phyloP scores from a whole-genome alignment of 2,329 filamentous ascomycete genomes.

The Tolypocladium album region DNA sequence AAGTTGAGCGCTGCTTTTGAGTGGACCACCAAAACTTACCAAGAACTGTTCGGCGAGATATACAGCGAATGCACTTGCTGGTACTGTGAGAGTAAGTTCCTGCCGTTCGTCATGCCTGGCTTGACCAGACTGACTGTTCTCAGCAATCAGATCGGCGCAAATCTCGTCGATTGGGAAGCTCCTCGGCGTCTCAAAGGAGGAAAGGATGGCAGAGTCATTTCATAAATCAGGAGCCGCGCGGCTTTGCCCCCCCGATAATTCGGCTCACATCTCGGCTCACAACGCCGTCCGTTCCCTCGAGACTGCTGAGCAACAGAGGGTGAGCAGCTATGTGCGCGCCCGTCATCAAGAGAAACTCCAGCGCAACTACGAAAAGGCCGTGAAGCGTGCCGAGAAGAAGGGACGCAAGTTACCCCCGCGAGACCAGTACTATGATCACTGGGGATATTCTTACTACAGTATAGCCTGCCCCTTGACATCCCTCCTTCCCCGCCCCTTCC shows the following conservation, averaged over 20 bases:
- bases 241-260: slow-evolving; percentile 43
- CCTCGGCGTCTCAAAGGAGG: slow-evolving; percentile 4
- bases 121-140: background rate
- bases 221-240: slow-evolving; percentile 35
- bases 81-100: slow-evolving; percentile 52
- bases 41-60: slow-evolving; percentile 49
- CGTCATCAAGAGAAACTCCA: slow-evolving; percentile 28
- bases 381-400: slow-evolving; percentile 37
- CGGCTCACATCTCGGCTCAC: slow-evolving; percentile 64
- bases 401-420: slow-evolving; percentile 34
- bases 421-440: slow-evolving; percentile 41
- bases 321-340: slow-evolving; percentile 2
- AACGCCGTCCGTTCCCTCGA: slow-evolving; percentile 41
- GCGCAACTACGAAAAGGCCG: slow-evolving; percentile 44
- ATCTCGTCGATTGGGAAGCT: slow-evolving; percentile 13
- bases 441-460: slow-evolving; percentile 40
- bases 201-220: slow-evolving; percentile 25
- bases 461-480: slow-evolving; percentile 1
- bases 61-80: slow-evolving; percentile 70
- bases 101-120: no score
- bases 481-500: background rate
- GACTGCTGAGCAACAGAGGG: slow-evolving; percentile 1
- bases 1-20: slow-evolving; percentile 54
- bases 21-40: slow-evolving; percentile 59
- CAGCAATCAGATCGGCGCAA: slow-evolving; percentile 1